Percentiles rank a stretch among this genome's conserved stretches.
phyloP scores from a whole-genome alignment of 2,329 filamentous ascomycete species.

The Monilinia laxa region DNA sequence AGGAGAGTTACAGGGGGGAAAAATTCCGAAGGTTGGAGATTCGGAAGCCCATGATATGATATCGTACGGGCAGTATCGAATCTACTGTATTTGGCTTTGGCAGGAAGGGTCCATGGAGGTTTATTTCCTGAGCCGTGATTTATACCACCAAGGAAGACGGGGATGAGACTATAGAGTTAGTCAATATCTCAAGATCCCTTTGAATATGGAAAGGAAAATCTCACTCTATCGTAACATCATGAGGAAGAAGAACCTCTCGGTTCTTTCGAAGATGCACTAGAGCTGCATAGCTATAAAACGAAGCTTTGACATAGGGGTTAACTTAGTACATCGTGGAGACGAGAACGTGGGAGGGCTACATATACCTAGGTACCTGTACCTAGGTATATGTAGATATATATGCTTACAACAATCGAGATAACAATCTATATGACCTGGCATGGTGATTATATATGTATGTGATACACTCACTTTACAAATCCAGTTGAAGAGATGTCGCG shows the following conservation, averaged over 20 bases:
- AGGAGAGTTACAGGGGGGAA: conserved; percentile 56
- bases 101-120: conserved; percentile 69
- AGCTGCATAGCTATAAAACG: conserved; percentile 58
- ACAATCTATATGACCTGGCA: conserved; percentile 63
- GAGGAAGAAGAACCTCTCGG: conserved; percentile 51
- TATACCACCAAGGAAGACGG: conserved; percentile 69
- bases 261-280: conserved; percentile 60
- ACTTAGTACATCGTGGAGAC: neutral
- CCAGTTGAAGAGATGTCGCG: neutral
- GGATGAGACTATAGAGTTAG: conserved; percentile 56
- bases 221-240: conserved; percentile 66
- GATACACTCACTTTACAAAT: too few species aligned
- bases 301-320: conserved; percentile 50
- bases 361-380: too few species aligned
- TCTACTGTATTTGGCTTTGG: conserved; percentile 61
- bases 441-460: conserved; percentile 38
- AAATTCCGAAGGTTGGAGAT: conserved; percentile 47
- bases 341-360: neutral
- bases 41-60: conserved; percentile 49
- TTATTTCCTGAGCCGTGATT: conserved; percentile 62
- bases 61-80: conserved; percentile 52
- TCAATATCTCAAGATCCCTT: neutral
- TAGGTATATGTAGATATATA: too few species aligned
- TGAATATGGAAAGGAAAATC: conserved; percentile 35
- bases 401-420: conserved; percentile 65